Conservation (phyloP, 768 basidiomycete species). For the Boletus patriciae region DNA sequence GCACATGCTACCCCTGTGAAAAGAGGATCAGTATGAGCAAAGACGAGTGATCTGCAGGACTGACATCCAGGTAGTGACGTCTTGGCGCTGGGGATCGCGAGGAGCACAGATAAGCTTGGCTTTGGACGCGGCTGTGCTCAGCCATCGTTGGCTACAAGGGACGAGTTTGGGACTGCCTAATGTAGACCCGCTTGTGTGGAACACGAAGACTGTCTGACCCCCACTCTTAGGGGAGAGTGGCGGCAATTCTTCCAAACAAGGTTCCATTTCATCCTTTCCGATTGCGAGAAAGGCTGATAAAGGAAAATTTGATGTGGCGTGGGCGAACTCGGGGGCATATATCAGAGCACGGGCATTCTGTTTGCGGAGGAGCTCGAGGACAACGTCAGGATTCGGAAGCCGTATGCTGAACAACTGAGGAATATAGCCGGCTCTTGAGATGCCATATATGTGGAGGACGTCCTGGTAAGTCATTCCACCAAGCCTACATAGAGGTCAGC, state of each 20-base stretch:
- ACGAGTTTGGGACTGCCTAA: slow-evolving; percentile 84
- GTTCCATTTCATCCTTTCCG: slow-evolving; percentile 39
- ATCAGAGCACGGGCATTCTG: slow-evolving; percentile 65
- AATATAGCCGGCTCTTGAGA: slow-evolving; percentile 74
- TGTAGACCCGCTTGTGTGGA: slow-evolving; percentile 81
- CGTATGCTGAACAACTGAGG: slow-evolving; percentile 78
- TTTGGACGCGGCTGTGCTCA: slow-evolving; percentile 61
- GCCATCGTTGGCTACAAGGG: slow-evolving; percentile 66
- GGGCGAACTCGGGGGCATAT: slow-evolving; percentile 57
- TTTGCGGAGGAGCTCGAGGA: slow-evolving; percentile 66
- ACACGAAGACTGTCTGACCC: slow-evolving; percentile 59
- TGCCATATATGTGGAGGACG: slow-evolving; percentile 69
- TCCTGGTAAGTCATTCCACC: slow-evolving; percentile 71
- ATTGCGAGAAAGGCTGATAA: slow-evolving; percentile 49
- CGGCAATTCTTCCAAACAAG: slow-evolving; percentile 42
- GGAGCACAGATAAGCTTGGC: slow-evolving; percentile 53
- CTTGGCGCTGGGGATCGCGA: slow-evolving; percentile 50
- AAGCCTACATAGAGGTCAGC: slow-evolving; percentile 48
- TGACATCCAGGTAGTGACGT: slow-evolving; percentile 74
- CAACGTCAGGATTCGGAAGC: slow-evolving; percentile 69
- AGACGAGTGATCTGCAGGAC: slow-evolving; percentile 31
- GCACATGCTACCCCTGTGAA: slow-evolving; percentile 75
- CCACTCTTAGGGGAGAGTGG: slow-evolving; percentile 37
- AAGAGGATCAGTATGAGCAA: slow-evolving; percentile 35
- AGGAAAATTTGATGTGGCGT: slow-evolving; percentile 44